These are phyloP conservation scores for Ochetophila trinervis DNA, from an alignment of 306 rosid genomes.

Conservation along the genomic window DNA sequence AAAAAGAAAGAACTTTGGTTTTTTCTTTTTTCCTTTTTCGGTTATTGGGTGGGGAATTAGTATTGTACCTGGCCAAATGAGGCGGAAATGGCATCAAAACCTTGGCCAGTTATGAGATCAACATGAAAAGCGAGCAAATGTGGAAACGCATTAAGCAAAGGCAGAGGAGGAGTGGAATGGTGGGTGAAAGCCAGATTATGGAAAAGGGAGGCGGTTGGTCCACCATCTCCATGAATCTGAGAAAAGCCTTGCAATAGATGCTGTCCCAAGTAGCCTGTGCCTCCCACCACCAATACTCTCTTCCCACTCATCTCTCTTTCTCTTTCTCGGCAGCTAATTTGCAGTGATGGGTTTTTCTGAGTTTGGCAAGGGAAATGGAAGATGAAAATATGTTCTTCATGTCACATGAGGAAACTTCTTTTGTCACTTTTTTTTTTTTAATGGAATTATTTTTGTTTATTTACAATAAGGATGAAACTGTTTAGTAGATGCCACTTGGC, in stretches of 20 bases:
- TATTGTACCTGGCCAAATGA: constrained; percentile 68
- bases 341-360: neutral
- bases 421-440: no score
- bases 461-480: no score
- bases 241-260: constrained; percentile 62
- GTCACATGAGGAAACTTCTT: constrained; percentile 7
- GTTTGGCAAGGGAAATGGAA: neutral
- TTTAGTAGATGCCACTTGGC: no score
- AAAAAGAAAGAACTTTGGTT: neutral
- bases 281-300: constrained; percentile 79
- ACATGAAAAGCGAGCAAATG: constrained; percentile 48
- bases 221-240: constrained; percentile 11
- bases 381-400: neutral
- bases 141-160: constrained; percentile 50
- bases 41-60: neutral
- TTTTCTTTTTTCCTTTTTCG: neutral
- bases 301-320: constrained; percentile 32
- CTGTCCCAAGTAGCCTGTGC: constrained; percentile 93
- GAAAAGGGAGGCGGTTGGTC: constrained; percentile 6
- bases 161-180: constrained; percentile 51
- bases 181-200: constrained; percentile 75
- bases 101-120: constrained; percentile 72
- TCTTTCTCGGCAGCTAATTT: no score
- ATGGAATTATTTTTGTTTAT: no score
- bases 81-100: constrained; percentile 61